Base-by-base conservation (phyloP, 192 early-diverging fungal genomes). In the Podila epigama region DNA sequence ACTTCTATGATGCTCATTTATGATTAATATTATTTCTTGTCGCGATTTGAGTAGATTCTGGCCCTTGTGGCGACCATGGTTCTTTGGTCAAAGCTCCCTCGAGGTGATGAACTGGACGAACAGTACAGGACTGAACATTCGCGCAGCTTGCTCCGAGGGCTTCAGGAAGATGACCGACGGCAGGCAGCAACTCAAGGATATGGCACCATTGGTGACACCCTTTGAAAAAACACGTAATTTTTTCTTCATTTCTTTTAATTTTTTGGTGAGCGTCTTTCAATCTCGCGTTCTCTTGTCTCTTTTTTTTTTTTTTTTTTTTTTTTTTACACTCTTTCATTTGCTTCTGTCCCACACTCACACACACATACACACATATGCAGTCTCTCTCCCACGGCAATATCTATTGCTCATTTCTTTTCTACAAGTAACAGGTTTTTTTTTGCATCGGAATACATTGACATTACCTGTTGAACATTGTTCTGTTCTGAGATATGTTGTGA, bases 31-130 rank as follows among this genome's bases (percentile, higher is more conserved):
- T n/a, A n/a, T n/a, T n/a, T n/a, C n/a, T n/a, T n/a, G n/a, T n/a
- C n/a, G n/a, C n/a, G n/a, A n/a, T n/a, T n/a, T n/a, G n/a, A 48
- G 22, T 39, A 75, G 71, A 3, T 75, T 29, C 18, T 75, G n/a
- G 58, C 71, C 1, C 29, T 75, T 15, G n/a, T 53, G 5, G 28
- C 44, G 7, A 40, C 60, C 9, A 41, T 63, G 10, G 51, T 25
- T 2, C 20, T 67, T 22, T 58, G 58, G 64, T 27, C n/a, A 16
- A 52, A 57, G 29, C 32, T 68, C 9, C 65, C 65, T 13, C 39
- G 33, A 7, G 53, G 58, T 62, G 60, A 57, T 2, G 54, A 56
- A 0, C 18, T 68, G 3, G 71, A 68, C 9, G 51, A 32, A 1
- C 41, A 33, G 31, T 61, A 51, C 22, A 31, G 52, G 28, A 35